These are phyloP conservation scores for Hypoxylon sp. DNA, from an alignment of 2,329 filamentous ascomycete genomes.

Conservation along the genomic window DNA sequence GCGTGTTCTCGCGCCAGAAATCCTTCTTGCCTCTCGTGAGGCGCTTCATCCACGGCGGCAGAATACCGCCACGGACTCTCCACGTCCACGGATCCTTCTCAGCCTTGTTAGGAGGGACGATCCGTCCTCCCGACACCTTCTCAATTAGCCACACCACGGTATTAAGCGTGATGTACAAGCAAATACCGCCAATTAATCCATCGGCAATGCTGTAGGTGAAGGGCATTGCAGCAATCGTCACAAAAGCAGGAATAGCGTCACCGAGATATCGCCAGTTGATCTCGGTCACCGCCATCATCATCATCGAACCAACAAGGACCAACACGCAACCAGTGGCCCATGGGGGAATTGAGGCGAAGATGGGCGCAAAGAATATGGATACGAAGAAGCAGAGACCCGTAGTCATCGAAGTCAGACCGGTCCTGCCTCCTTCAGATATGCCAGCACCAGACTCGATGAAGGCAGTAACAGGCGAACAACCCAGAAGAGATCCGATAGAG, in stretches of 20 bases:
- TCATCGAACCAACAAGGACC: constrained; percentile 87
- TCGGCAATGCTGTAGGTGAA: constrained; percentile 92
- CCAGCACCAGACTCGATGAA: constrained; percentile 92
- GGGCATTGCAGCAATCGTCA: constrained; percentile 87
- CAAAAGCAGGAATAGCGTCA: constrained; percentile 85
- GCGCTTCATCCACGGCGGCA: constrained; percentile 79
- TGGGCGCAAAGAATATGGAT: constrained; percentile 88
- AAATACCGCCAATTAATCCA: constrained; percentile 83
- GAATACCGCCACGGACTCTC: constrained; percentile 77
- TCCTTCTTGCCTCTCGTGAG: constrained; percentile 74
- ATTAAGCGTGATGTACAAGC: constrained; percentile 82
- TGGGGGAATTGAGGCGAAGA: constrained; percentile 88
- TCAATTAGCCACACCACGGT: constrained; percentile 75
- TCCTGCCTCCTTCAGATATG: constrained; percentile 87
- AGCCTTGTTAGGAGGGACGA: constrained; percentile 80
- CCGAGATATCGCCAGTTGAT: constrained; percentile 92
- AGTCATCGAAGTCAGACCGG: constrained; percentile 83
- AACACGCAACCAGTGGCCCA: constrained; percentile 93
- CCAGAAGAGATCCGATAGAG: constrained; percentile 82
- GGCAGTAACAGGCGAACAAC: constrained; percentile 83
- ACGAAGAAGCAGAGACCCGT: constrained; percentile 88
- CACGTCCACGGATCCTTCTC: constrained; percentile 85
- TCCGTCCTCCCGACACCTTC: constrained; percentile 72
- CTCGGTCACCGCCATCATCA: constrained; percentile 80
- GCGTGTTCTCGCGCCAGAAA: constrained; percentile 71